Evolutionary conservation across 129 eudicot species (phyloP).

Genomic region (Tanacetum coccineum): DNA sequence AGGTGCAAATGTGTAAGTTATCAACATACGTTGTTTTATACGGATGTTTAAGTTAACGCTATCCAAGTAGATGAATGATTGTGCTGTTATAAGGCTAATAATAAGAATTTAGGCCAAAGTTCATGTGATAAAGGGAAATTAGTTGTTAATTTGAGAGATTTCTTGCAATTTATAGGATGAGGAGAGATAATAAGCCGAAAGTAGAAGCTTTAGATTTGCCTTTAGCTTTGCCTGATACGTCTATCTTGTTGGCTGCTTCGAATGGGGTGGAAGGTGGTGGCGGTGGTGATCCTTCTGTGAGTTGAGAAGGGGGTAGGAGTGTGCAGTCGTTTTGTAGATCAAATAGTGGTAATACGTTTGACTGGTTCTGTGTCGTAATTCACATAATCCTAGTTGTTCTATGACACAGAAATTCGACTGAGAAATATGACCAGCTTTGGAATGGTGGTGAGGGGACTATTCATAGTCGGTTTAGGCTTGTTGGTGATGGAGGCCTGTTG

Average conservation of each 20-base stretch:
- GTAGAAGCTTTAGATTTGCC: conserved; percentile 75
- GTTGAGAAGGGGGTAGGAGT: conserved; percentile 54
- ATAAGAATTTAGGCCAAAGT: conserved; percentile 8
- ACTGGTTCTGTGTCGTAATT: conserved; percentile 63
- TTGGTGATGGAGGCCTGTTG: conserved; percentile 87
- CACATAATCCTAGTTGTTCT: conserved; percentile 90
- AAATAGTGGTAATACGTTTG: conserved; percentile 41
- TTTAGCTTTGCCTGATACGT: conserved; percentile 70
- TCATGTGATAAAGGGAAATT: conserved; percentile 52
- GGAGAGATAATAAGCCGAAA: conserved; percentile 71
- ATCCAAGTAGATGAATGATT: conserved; percentile 1
- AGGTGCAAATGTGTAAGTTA: conserved; percentile 30
- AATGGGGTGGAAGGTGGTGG: conserved; percentile 45
- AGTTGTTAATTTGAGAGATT: conserved; percentile 54
- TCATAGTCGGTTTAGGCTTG: conserved; percentile 87
- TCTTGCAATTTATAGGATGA: conserved; percentile 36
- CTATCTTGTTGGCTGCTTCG: conserved; percentile 63
- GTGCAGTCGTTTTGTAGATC: conserved; percentile 41
- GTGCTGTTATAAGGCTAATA: too few species aligned
- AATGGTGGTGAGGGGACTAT: conserved; percentile 92
- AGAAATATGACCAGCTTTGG: conserved; percentile 73
- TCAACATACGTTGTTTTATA: conserved; percentile 12
- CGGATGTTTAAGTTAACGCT: neutral
- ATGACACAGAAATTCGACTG: conserved; percentile 74
- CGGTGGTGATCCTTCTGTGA: conserved; percentile 43